These are phyloP conservation scores for Raddia guianensis DNA, from an alignment of 176 grass and related monocot species.

Conservation along the genomic window DNA sequence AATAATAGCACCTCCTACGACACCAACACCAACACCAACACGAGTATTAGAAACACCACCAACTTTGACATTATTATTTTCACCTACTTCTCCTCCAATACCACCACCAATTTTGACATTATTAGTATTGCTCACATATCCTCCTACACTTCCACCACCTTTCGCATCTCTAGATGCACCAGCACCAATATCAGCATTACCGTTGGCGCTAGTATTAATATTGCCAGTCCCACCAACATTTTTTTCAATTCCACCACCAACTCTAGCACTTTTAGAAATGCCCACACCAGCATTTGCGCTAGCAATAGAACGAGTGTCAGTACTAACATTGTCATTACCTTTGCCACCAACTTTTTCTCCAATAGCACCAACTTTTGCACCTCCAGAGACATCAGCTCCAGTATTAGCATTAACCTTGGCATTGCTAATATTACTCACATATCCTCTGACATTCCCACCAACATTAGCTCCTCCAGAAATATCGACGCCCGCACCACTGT, in stretches of 20 bases:
- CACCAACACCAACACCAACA: neutral
- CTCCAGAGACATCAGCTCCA: neutral
- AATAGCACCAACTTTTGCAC: neutral
- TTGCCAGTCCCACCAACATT: neutral
- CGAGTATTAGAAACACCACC: too few species aligned
- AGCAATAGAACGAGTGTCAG: too few species aligned
- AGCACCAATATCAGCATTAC: too few species aligned
- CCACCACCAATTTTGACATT: neutral
- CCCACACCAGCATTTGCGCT: too few species aligned
- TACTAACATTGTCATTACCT: neutral
- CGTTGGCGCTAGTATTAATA: too few species aligned
- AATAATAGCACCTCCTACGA: neutral
- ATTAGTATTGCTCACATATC: too few species aligned
- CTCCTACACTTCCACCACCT: too few species aligned
- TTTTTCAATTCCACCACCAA: neutral
- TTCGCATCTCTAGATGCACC: too few species aligned
- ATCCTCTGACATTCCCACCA: neutral
- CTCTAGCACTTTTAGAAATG: neutral
- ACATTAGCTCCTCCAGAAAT: neutral
- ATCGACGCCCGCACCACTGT: neutral
- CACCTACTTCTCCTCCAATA: neutral
- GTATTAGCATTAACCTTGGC: neutral
- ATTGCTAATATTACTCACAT: neutral
- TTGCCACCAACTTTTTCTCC: neutral
- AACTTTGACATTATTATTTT: neutral